phyloP scores from a whole-genome alignment of 768 basidiomycete genomes.

The Lepiota venenata region DNA sequence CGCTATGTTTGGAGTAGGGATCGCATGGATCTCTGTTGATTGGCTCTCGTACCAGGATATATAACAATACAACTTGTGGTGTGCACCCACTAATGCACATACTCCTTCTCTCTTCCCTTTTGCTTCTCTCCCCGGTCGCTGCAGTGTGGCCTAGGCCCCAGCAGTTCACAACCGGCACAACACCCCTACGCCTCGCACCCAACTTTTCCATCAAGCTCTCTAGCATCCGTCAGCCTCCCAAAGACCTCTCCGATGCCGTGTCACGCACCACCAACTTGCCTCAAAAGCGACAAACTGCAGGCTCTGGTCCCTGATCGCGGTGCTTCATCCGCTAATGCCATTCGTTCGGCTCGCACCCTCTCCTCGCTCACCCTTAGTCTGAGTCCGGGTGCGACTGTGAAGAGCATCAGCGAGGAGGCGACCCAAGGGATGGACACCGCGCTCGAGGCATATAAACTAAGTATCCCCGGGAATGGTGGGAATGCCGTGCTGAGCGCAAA shows the following conservation, averaged over 20 bases:
- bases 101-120: slow-evolving; percentile 17
- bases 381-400: slow-evolving; percentile 20
- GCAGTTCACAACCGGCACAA: slow-evolving; percentile 39
- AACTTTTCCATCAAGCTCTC: slow-evolving; percentile 41
- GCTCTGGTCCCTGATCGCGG: slow-evolving; percentile 62
- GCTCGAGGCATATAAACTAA: slow-evolving; percentile 59
- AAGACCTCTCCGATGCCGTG: slow-evolving; percentile 55
- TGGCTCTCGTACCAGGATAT: too few species aligned
- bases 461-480: slow-evolving; percentile 53
- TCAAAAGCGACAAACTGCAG: slow-evolving; percentile 54
- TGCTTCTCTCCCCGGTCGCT: slow-evolving; percentile 18
- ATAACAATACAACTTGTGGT: too few species aligned
- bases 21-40: too few species aligned
- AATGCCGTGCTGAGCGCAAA: slow-evolving; percentile 54
- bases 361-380: slow-evolving; percentile 43
- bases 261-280: slow-evolving; percentile 37
- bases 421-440: slow-evolving; percentile 46
- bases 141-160: slow-evolving; percentile 40
- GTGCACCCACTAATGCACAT: neutral
- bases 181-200: slow-evolving; percentile 31
- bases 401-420: slow-evolving; percentile 54
- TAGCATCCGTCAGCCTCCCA: slow-evolving; percentile 39
- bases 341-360: slow-evolving; percentile 40
- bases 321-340: slow-evolving; percentile 37
- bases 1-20: too few species aligned